These are phyloP conservation scores for Ceratobasidium sp. DNA, from an alignment of 1,284 basidiomycete species.

Conservation along the genomic window DNA sequence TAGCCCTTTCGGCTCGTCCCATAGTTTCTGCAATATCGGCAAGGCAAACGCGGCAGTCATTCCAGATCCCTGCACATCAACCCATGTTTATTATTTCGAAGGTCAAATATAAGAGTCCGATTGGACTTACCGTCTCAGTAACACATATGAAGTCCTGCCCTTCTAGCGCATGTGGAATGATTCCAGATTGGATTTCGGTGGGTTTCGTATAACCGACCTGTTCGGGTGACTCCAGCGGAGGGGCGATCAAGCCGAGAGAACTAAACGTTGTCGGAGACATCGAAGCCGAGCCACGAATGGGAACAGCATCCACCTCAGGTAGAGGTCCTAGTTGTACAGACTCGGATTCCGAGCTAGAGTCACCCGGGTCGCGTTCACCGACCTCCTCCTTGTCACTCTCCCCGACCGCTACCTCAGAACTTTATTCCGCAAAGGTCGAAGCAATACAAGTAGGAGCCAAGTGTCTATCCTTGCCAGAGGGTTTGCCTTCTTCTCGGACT, in stretches of 20 bases:
- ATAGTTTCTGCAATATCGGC: slow-evolving; percentile 95
- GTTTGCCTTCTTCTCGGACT: slow-evolving; percentile 29
- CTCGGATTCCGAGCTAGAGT: too few species aligned
- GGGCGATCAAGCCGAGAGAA: slow-evolving; percentile 85
- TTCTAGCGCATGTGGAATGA: slow-evolving; percentile 90
- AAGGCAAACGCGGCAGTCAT: slow-evolving; percentile 98
- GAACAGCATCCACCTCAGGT: not conserved
- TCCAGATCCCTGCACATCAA: slow-evolving; percentile 73
- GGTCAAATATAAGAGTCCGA: not conserved
- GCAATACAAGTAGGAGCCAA: too few species aligned
- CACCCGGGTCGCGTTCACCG: too few species aligned
- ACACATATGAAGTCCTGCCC: slow-evolving; percentile 98
- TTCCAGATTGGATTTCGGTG: slow-evolving; percentile 90
- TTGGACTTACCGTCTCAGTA: slow-evolving; percentile 74
- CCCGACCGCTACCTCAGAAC: too few species aligned
- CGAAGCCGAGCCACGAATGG: not conserved
- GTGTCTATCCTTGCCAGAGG: too few species aligned
- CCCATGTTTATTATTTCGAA: not conserved
- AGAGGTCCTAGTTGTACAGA: too few species aligned
- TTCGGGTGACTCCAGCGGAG: slow-evolving; percentile 86
- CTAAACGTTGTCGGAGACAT: slow-evolving; percentile 57
- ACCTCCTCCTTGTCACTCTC: too few species aligned
- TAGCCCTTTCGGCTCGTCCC: slow-evolving; percentile 94
- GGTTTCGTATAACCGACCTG: slow-evolving; percentile 87
- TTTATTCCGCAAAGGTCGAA: too few species aligned